Base-by-base conservation (phyloP, 2,329 filamentous ascomycete genomes). In the Fusarium sarcochroum region DNA sequence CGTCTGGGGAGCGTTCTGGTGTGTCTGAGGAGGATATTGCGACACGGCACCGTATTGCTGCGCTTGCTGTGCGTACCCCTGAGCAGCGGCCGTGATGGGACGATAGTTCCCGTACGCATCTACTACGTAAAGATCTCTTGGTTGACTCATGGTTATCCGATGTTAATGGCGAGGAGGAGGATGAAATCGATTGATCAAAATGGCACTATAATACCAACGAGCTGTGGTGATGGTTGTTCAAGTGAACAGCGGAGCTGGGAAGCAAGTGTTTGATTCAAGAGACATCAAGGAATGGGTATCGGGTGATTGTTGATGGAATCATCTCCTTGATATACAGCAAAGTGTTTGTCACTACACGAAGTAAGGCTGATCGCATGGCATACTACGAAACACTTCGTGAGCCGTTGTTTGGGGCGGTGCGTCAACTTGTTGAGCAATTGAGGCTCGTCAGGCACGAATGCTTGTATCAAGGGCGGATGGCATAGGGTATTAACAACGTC, bases 351-450 rank as follows among this genome's bases (percentile, higher is more conserved):
- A 17, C 17, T 27, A 47, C 32, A 13, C 17, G 40, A 49, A 27
- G 30, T 30, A 53, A 52, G 60, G 52, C 55, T 59, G 30, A 53
- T 64, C 15, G 35, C 21, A 59, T 48, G 55, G 44, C 60, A 40
- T 37, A 63, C 40, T 38, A 53, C 35, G 25, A 51, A 46, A 48
- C 42, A 27, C 27, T 32, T 44, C 35, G n/a, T 38, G 41, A 44
- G 6, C 15, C 17, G 7, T 21, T 8, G 17, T 41, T 38, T 55
- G 32, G 37, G 38, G 35, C 45, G 37, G 40, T 35, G 37, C 21
- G 14, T 47, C 44, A 37, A n/a, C 17, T 38, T 18, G 27, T 45
- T 11, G 15, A 40, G 11, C 21, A 32, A 8, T 58, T 18, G 23
- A 40, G 30, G 21, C n/a, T 42, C 27, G 17, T 35, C 42, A 34